A percentile compares a stretch with the other conserved stretches of the same genome.
These are phyloP conservation scores for Neurospora discreta DNA, from an alignment of 495 filamentous ascomycete genomes.

Conservation along the genomic window DNA sequence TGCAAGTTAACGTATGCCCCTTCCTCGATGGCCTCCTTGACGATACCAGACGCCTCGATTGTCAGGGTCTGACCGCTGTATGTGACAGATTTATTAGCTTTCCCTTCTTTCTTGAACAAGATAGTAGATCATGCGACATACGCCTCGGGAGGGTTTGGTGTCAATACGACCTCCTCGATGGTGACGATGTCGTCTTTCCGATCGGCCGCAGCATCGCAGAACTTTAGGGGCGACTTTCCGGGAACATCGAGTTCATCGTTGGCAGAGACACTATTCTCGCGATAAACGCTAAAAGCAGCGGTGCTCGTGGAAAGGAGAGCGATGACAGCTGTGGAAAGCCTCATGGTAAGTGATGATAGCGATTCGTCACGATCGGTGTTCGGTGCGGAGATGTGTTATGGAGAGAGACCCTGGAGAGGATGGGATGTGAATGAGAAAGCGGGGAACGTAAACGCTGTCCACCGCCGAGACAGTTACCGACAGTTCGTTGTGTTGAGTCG, in stretches of 20 bases:
- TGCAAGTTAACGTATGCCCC: conserved; percentile 69
- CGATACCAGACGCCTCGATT: conserved; percentile 64
- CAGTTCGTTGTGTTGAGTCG: not conserved
- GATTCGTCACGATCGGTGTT: not conserved
- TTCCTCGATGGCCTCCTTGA: conserved; percentile 56
- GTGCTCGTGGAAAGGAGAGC: conserved; percentile 28
- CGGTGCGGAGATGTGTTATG: not conserved
- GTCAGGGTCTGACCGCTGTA: conserved; percentile 65
- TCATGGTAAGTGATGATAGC: conserved; percentile 22
- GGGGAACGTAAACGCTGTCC: not conserved
- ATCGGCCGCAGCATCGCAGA: conserved; percentile 48
- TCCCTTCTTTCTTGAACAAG: too few species aligned
- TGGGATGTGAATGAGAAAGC: not conserved
- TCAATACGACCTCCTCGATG: conserved; percentile 68
- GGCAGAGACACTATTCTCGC: conserved; percentile 20
- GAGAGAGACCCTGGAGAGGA: not conserved
- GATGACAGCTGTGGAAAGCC: conserved; percentile 28
- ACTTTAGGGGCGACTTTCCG: conserved; percentile 63
- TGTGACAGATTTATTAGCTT: not conserved
- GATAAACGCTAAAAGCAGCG: conserved; percentile 30
- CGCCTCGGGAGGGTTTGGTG: conserved; percentile 79
- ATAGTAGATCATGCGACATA: conserved; percentile 38
- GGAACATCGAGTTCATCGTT: conserved; percentile 44
- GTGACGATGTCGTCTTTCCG: conserved; percentile 49
- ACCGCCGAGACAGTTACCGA: not conserved